Base-by-base conservation (phyloP, 208 protist genomes). In the Naegleria lovaniensis region DNA sequence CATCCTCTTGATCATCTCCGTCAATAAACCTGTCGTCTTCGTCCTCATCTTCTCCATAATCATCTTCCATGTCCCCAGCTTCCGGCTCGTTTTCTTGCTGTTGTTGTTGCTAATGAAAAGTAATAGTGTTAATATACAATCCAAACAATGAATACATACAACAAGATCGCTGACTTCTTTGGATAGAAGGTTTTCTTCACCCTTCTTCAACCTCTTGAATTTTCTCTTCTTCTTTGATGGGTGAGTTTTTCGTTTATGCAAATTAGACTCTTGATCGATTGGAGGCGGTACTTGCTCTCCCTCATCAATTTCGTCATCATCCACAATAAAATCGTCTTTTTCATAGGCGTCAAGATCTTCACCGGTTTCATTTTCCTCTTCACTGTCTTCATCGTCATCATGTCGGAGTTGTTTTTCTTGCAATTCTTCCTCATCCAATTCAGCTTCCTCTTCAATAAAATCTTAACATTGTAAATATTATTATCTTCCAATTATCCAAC, bases 311-410 rank as follows among this genome's bases (percentile, higher is more conserved):
- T 75, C 58, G 9, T 79, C 67, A 79, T 79, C 67, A 79, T 29
- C 1, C 9, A 79, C 67, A 13, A 79, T 79, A 79, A 79, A 79
- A 79, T 33, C 67, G n/a, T 79, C 67, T n/a, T 79, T 36, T 79
- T 79, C 67, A 36, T 15, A 79, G 19, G 13, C n/a, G 36, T 79
- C 67, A 36, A 79, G 29, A 79, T 79, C 9, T 79, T 79, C 67
- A n/a, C n/a, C n/a, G 6, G 5, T 36, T 79, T 79, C 67, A 36
- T 79, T 25, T 29, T 67, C 55, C n/a, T 79, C 67, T 9, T 79
- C 67, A 79, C 67, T 79, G 36, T 79, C 67, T 36, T 79, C 67
- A 79, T 79, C 67, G 36, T 79, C 67, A 36, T 79, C 67, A 85
- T 43, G 36, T 51, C 11, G 4, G 11, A 7, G 22, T 51, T 48